A percentile compares a stretch with the other conserved stretches of the same genome.
Conservation (phyloP, 202 grass and related monocot genomes). For the Saccharum hybrid region DNA sequence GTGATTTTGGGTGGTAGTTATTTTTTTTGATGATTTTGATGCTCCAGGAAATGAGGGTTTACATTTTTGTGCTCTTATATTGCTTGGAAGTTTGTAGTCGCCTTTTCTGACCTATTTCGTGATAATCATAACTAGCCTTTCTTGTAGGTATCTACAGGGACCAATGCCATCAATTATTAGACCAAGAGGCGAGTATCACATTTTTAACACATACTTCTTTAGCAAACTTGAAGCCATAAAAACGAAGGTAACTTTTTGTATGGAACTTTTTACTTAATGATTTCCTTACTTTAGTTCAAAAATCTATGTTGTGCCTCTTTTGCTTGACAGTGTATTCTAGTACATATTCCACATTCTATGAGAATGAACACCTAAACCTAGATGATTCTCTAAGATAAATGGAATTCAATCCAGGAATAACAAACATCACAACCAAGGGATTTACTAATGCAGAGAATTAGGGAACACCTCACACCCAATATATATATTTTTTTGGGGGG, state of each 20-base stretch:
- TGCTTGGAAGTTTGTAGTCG: constrained; percentile 14
- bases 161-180: constrained; percentile 49
- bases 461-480: too few species aligned
- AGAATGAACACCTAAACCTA: background rate
- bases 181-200: constrained; percentile 64
- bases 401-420: constrained; percentile 17
- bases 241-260: constrained; percentile 65
- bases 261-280: constrained; percentile 30
- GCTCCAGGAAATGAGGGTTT: background rate
- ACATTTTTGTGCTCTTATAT: background rate
- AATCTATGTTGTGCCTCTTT: constrained; percentile 10
- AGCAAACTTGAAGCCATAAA: constrained; percentile 77
- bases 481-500: too few species aligned
- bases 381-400: constrained; percentile 33
- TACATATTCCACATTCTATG: constrained; percentile 11
- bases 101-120: background rate
- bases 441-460: background rate
- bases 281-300: constrained; percentile 33
- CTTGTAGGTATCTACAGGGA: constrained; percentile 78
- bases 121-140: constrained; percentile 35
- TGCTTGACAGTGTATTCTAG: constrained; percentile 25
- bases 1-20: background rate
- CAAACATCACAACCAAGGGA: background rate
- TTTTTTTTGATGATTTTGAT: background rate
- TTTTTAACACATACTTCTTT: constrained; percentile 98